Base-by-base conservation (phyloP, 2,329 filamentous ascomycete species). In the Zymoseptoria passerinii region DNA sequence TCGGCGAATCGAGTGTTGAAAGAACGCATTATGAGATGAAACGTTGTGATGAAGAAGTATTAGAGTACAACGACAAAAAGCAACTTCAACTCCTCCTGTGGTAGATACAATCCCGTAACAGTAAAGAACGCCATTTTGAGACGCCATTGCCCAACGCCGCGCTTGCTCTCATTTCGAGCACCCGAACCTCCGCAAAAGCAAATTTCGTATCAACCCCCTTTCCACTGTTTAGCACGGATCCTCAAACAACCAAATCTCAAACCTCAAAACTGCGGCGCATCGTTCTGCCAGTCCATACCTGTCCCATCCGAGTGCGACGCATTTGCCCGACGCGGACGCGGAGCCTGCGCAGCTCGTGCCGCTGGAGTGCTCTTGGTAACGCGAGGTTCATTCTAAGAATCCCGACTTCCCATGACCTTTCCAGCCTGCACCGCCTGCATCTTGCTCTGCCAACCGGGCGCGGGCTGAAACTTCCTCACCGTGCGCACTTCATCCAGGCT, bases 371-470 rank as follows among this genome's bases (percentile, higher is more conserved):
- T 44, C 50, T 52, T 52, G 50, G 50, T 52, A n/a, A 28, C 27
- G 13, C 50, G 27, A 28, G 50, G 23, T 28, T 52, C 50, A 28
- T 52, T 52, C 50, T 52, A 65, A 52, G 61, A 53, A 60, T 66
- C 65, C 27, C 54, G 58, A 8, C 74, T 74, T 58, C 76, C 76
- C 76, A 80, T 80, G 60, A 77, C 91, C 78, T 97, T 97, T 52
- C 91, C 90, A 1, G 92, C 92, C 75, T 96, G 91, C 16, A 99
- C 88, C 23, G 94, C 92, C 69, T 91, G 92, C 87, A 99, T 95
- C 80, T 99, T 99, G 65, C 89, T 87, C 62, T 94, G 92, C 91
- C 94, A 99, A 20, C 85, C 89, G 16, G 87, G 79, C 19, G 90
- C 86, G 1, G 94, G 94, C 72, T 94, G 88, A 55, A 95, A 88